Evolutionary conservation across 257 asterid genomes (phyloP), one percentile per base, ranked within the genome.

Genomic region (Solanum corneliomulleri): DNA sequence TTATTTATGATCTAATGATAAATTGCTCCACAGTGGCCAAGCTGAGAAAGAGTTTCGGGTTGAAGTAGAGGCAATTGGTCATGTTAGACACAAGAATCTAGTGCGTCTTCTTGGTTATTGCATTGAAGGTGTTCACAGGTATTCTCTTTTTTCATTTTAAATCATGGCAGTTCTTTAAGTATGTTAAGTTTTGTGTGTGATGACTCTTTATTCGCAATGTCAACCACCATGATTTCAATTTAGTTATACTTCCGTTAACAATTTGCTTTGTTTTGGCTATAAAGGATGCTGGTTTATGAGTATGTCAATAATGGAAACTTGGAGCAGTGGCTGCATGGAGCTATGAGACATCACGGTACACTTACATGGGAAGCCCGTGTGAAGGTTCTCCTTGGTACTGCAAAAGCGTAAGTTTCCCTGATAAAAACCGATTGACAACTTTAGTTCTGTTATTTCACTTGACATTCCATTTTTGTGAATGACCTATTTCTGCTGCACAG

Each of bases 261-360:
- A 82, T 75, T 72, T 52, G 60, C 85, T 66, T 23, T 75, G 62
- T 83, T 87, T 83, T 87, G 62, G 81, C 71, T 25, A 8, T 87
- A 41, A 89, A 97, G 99, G 92, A 94, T 97, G 98, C 85, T 97
- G 94, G 99, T 95, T 33, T 97, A 97, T 35, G 99, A 97, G 90
- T 97, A 94, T 85, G 98, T 97, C 70, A 95, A 93, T 92, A 97
- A 95, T 16, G 99, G 99, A 82, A 97, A 97, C 90, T 92, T 97
- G 82, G 99, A 97, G 88, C 98, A 97, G 82, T 97, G 99, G 99
- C 98, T 97, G 91, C 99, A 95, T 87, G 99, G 98, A 86, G 95
- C 97, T 70, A 94, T 95, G 98, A 91, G 95, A 89, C 98, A 94
- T 82, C 90, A 92, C 21, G 98, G 99, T 20, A 92, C 92, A 68